Conservation (phyloP, 2,329 filamentous ascomycete species). For the Whalleya microplaca region DNA sequence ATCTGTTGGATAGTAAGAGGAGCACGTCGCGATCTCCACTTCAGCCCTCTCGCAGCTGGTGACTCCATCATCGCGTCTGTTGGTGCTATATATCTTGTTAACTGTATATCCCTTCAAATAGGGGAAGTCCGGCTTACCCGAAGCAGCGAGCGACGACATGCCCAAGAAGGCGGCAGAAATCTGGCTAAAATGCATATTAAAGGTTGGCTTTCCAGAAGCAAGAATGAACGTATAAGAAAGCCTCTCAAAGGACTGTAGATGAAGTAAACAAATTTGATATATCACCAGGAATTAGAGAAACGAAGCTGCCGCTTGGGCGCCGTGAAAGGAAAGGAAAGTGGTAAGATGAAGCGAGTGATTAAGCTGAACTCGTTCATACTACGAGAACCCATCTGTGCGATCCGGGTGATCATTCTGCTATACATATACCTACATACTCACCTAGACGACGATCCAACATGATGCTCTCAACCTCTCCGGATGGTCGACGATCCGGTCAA, state of each 20-base stretch:
- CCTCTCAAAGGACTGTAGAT: conserved; percentile 31
- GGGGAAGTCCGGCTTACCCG: conserved; percentile 19
- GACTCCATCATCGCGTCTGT: conserved; percentile 22
- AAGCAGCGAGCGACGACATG: conserved; percentile 26
- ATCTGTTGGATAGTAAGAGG: conserved; percentile 36
- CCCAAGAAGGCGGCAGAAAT: conserved; percentile 28
- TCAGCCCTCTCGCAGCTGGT: conserved; percentile 24
- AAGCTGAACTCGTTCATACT: conserved; percentile 22
- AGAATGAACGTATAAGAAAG: conserved; percentile 29
- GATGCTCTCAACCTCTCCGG: conserved; percentile 5
- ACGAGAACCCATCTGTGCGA: conserved; percentile 19
- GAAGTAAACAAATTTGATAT: conserved; percentile 8
- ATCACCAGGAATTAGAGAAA: conserved; percentile 15
- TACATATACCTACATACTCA: conserved; percentile 19
- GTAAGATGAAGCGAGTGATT: conserved; percentile 18
- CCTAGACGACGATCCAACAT: conserved; percentile 23
- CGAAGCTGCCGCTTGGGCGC: conserved; percentile 25
- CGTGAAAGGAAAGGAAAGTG: conserved; percentile 5
- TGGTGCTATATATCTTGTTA: conserved; percentile 29
- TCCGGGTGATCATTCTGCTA: conserved; percentile 22
- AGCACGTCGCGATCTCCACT: conserved; percentile 31
- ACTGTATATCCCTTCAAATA: conserved; percentile 7
- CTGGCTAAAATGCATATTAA: conserved; percentile 26
- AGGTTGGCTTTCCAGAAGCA: conserved; percentile 30
- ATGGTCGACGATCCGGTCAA: conserved; percentile 23